phyloP scores from a whole-genome alignment of 2,329 filamentous ascomycete species.

The Hortaea werneckii region DNA sequence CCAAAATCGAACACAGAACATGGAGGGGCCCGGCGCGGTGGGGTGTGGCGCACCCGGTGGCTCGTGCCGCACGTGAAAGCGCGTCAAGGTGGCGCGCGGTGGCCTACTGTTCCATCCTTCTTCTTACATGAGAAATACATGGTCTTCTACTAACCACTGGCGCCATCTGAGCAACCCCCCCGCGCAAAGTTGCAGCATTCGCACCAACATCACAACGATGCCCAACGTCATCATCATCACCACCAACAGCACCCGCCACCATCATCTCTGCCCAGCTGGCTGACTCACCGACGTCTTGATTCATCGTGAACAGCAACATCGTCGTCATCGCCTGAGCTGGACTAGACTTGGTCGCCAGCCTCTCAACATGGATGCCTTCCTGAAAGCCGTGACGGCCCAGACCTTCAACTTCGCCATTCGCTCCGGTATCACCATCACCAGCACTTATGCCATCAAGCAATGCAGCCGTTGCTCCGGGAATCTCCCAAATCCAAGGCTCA shows the following conservation, averaged over 20 bases:
- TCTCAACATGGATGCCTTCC: slow-evolving; percentile 56
- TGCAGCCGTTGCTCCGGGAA: slow-evolving; percentile 66
- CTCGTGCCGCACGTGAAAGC: background rate
- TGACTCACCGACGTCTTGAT: too few species aligned
- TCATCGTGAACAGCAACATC: too few species aligned
- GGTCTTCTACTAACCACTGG: too few species aligned
- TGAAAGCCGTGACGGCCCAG: slow-evolving; percentile 60
- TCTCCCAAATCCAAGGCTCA: slow-evolving; percentile 59
- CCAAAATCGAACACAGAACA: background rate
- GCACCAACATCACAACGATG: too few species aligned
- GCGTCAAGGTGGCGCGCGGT: background rate
- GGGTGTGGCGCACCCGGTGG: background rate
- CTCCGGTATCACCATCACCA: slow-evolving; percentile 76
- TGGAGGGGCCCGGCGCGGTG: background rate
- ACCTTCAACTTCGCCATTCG: slow-evolving; percentile 88
- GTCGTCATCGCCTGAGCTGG: too few species aligned
- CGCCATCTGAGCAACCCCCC: too few species aligned
- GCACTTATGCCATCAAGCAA: slow-evolving; percentile 74
- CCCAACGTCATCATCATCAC: too few species aligned
- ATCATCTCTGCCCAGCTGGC: too few species aligned
- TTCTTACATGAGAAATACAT: too few species aligned
- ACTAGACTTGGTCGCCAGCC: too few species aligned
- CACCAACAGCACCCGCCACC: too few species aligned
- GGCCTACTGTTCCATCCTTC: background rate
- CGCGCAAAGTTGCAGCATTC: too few species aligned